Conservation (phyloP, 2,329 filamentous ascomycete species). For the Diaporthe sp. region DNA sequence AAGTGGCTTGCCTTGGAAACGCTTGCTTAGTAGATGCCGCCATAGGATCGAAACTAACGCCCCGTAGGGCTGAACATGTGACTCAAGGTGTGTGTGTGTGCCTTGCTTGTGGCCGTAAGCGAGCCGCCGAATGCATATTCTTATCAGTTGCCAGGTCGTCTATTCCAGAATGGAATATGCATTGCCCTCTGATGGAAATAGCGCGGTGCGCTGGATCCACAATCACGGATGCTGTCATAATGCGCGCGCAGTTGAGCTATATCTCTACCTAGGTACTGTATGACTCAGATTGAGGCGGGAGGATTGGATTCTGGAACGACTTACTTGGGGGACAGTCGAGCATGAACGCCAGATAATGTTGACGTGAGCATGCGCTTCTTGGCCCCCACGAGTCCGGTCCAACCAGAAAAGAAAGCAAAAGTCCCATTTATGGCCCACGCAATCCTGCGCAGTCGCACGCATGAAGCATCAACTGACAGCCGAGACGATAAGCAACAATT, state of each 20-base stretch:
- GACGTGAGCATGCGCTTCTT: constrained; percentile 11
- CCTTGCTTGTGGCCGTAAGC: not conserved
- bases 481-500: not conserved
- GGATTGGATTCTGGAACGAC: not conserved
- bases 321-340: not conserved
- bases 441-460: not conserved
- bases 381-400: not conserved
- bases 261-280: not conserved
- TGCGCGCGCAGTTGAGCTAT: not conserved
- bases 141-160: not conserved
- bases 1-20: constrained; percentile 13
- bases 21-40: constrained; percentile 24
- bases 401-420: not conserved
- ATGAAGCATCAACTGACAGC: not conserved
- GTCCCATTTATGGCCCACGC: no score
- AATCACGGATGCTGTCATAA: not conserved
- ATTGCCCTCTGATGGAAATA: not conserved
- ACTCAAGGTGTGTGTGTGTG: not conserved
- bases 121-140: not conserved
- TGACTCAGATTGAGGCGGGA: constrained; percentile 13
- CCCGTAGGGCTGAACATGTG: constrained; percentile 31
- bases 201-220: not conserved
- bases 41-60: constrained; percentile 13
- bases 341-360: not conserved
- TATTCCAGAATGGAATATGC: not conserved